Conservation (phyloP, 2,329 filamentous ascomycete genomes). For the Zalaria sp. region DNA sequence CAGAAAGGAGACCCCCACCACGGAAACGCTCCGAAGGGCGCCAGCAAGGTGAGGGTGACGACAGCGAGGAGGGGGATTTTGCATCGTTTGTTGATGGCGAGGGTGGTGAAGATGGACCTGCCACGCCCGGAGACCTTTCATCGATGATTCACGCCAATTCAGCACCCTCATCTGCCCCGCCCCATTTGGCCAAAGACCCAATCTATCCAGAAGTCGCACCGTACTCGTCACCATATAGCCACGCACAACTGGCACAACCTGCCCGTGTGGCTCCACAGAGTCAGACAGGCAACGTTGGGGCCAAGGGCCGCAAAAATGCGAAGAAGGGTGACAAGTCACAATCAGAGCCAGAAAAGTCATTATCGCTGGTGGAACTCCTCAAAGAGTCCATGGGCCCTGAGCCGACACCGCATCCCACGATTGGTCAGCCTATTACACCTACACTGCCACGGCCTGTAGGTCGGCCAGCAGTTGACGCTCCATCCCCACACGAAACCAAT, state of each 20-base stretch:
- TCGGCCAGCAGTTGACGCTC: no score
- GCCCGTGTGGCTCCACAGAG: neutral
- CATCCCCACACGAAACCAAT: no score
- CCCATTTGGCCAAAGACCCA: neutral
- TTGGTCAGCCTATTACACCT: no score
- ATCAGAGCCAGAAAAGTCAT: constrained; percentile 5
- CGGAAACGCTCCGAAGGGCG: constrained; percentile 9
- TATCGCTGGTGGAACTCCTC: constrained; percentile 16
- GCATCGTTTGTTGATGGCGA: neutral
- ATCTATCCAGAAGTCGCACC: neutral
- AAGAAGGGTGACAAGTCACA: neutral
- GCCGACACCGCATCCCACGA: neutral
- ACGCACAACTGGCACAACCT: neutral
- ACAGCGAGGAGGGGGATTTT: neutral
- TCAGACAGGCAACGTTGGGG: neutral
- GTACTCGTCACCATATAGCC: neutral
- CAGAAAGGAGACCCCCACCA: constrained; percentile 26
- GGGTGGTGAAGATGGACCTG: neutral
- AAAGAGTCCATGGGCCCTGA: constrained; percentile 5
- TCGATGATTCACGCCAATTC: constrained; percentile 3
- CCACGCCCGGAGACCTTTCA: neutral
- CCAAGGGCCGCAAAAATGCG: neutral
- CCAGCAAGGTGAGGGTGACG: neutral
- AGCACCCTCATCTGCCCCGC: neutral
- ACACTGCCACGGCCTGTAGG: no score